Evolutionary conservation across 169 alveolate genomes (phyloP).

Genomic region (Plasmodium coatneyi): DNA sequence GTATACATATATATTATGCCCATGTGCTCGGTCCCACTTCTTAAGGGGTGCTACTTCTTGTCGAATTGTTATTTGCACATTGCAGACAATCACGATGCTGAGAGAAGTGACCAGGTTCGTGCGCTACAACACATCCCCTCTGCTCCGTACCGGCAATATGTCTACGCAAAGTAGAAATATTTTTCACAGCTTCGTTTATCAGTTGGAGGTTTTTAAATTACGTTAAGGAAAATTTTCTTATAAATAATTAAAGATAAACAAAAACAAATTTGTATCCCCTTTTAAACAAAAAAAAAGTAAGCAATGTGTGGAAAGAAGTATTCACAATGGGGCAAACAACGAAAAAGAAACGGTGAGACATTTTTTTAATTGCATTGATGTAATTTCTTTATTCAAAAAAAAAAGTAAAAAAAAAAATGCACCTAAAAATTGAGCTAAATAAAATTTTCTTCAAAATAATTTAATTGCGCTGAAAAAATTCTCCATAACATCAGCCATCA

Average conservation of each 20-base stretch:
- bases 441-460: slow-evolving; percentile 10
- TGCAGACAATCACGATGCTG: not conserved
- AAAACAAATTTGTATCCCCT: slow-evolving; percentile 17
- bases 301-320: not conserved
- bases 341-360: not conserved
- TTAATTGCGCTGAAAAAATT: slow-evolving; percentile 13
- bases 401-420: not conserved
- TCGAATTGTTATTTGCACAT: not conserved
- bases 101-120: not conserved
- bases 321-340: not conserved
- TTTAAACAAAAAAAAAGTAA: not conserved
- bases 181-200: slow-evolving; percentile 6
- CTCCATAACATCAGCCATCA: slow-evolving; percentile 4
- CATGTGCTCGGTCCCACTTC: not conserved
- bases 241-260: slow-evolving; percentile 33
- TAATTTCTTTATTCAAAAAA: not conserved
- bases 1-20: not conserved
- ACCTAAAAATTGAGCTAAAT: not conserved
- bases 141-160: not conserved
- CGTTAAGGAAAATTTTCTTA: slow-evolving; percentile 10
- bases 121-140: not conserved
- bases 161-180: not conserved
- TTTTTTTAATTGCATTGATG: slow-evolving; percentile 3
- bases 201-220: not conserved
- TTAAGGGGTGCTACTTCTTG: not conserved